Evolutionary conservation across 2,329 filamentous ascomycete species (phyloP).

Genomic region (Botryotinia convoluta): DNA sequence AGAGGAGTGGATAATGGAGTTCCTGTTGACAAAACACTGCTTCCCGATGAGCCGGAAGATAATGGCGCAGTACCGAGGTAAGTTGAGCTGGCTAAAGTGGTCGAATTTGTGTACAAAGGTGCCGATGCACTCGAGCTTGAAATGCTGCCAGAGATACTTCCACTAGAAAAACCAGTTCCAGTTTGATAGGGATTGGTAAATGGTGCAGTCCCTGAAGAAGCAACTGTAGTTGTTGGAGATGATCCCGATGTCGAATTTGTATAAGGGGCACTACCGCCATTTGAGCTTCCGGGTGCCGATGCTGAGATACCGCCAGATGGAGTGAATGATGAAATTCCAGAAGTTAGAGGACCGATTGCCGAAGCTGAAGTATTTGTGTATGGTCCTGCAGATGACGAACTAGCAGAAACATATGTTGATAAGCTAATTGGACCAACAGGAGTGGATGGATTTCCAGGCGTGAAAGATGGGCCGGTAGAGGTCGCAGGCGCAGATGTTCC

Average conservation of each 20-base stretch:
- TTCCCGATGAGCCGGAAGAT: constrained; percentile 6
- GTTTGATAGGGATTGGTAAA: background rate
- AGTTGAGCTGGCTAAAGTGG: constrained; percentile 3
- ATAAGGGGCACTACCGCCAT: background rate
- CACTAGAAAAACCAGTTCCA: constrained; percentile 9
- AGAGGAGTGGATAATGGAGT: constrained; percentile 2
- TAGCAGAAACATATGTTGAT: background rate
- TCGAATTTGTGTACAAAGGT: constrained; percentile 15
- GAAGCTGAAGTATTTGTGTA: constrained; percentile 16
- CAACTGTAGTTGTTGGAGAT: background rate
- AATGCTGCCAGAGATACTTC: constrained; percentile 12
- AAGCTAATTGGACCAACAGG: background rate
- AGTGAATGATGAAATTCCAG: constrained; percentile 5
- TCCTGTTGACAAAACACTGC: constrained; percentile 9
- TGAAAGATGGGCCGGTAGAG: background rate
- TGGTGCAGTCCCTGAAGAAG: constrained; percentile 7
- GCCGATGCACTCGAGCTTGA: background rate
- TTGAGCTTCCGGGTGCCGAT: constrained; percentile 6
- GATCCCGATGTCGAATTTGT: constrained; percentile 11
- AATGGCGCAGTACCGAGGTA: constrained; percentile 4
- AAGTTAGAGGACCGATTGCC: constrained; percentile 2
- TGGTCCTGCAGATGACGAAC: constrained; percentile 2
- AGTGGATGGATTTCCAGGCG: background rate
- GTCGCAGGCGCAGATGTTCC: background rate
- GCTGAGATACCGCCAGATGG: background rate